Evolutionary conservation across 176 grass and related monocot genomes (phyloP).

Genomic region (Ampelocalamus luodianensis): DNA sequence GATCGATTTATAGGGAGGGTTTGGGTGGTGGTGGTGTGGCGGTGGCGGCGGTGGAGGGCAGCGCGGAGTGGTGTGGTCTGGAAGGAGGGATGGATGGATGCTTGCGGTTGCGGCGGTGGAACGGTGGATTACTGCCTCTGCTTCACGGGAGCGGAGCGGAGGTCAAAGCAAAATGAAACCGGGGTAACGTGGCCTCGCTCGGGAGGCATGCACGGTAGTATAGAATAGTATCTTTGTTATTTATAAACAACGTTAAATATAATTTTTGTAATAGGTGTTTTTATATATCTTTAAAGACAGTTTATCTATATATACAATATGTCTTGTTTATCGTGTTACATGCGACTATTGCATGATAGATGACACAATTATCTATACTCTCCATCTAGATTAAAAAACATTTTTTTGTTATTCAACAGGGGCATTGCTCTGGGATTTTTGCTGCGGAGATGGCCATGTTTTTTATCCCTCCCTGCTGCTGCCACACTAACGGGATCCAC

Average conservation of each 20-base stretch:
- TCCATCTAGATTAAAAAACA: neutral
- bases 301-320: no score
- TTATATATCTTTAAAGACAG: no score
- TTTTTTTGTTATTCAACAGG: neutral
- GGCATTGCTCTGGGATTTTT: neutral
- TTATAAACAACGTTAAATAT: no score
- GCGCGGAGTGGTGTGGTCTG: neutral
- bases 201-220: no score
- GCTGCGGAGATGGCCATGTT: neutral
- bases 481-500: neutral
- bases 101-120: constrained; percentile 44
- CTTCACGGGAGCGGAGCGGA: neutral
- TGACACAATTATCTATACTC: no score
- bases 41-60: constrained; percentile 2
- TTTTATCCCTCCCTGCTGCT: neutral
- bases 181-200: no score
- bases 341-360: no score
- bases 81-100: neutral
- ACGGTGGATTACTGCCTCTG: neutral
- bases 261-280: no score
- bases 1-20: constrained; percentile 47
- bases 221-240: no score
- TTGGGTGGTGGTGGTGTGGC: neutral
- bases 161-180: constrained; percentile 10
- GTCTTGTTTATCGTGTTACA: no score